A percentile compares a stretch with the other conserved stretches of the same genome.
Evolutionary conservation across 192 early-diverging fungal species (phyloP).

Genomic region (Coemansia sp.): DNA sequence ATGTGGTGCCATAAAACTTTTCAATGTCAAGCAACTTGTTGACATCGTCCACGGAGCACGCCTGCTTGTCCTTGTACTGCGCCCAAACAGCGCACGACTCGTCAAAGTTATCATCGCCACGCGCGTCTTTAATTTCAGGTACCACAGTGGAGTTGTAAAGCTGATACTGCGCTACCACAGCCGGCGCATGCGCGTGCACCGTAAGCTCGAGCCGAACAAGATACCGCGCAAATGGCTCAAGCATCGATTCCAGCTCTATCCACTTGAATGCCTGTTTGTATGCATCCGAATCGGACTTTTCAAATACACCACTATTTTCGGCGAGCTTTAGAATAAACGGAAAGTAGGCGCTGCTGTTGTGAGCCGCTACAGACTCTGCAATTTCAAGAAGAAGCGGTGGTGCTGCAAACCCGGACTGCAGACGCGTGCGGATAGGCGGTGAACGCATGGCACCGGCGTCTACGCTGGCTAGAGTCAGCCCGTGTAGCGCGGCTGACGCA

Average conservation of each 20-base stretch:
- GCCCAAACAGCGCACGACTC: constrained; percentile 64
- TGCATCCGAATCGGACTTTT: constrained; percentile 41
- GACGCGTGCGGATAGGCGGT: constrained; percentile 36
- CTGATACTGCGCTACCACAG: constrained; percentile 81
- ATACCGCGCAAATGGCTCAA: constrained; percentile 53
- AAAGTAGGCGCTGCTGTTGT: constrained; percentile 66
- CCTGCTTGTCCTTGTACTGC: constrained; percentile 69
- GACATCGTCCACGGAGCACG: constrained; percentile 58
- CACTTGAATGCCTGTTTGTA: constrained; percentile 57
- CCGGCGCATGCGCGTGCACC: constrained; percentile 70
- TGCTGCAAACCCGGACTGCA: constrained; percentile 57
- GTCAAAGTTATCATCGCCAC: constrained; percentile 58
- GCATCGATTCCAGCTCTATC: constrained; percentile 49
- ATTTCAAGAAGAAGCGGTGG: constrained; percentile 75
- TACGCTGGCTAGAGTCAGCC: not conserved
- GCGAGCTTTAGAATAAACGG: constrained; percentile 62
- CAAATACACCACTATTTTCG: constrained; percentile 22
- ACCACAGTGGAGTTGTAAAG: constrained; percentile 74
- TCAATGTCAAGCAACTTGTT: constrained; percentile 47
- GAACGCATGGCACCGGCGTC: not conserved
- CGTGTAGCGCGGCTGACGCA: constrained; percentile 9
- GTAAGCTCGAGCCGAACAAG: constrained; percentile 72
- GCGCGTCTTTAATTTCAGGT: constrained; percentile 47
- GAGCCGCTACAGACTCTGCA: constrained; percentile 66
- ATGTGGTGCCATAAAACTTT: constrained; percentile 39